Percentiles rank a stretch among this genome's conserved stretches.
These are phyloP conservation scores for Colletotrichum siamense DNA, from an alignment of 2,329 filamentous ascomycete species.

Conservation along the genomic window DNA sequence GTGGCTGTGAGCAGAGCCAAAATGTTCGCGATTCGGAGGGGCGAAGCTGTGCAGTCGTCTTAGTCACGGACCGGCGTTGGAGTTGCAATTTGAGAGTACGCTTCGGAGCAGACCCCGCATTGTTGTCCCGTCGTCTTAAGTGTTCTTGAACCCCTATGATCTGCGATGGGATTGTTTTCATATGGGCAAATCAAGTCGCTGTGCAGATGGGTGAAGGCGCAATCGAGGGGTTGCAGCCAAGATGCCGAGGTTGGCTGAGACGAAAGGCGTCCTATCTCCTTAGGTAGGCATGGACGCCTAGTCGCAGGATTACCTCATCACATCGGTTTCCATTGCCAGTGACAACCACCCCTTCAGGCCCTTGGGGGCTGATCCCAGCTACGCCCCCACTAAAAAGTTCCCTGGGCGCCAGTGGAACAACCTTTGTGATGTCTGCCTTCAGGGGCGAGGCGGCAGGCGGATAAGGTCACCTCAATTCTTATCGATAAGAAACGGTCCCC, in stretches of 20 bases:
- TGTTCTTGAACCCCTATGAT: neutral
- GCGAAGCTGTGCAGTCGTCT: neutral
- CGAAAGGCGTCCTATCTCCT: neutral
- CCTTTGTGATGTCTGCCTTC: neutral
- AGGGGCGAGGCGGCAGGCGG: neutral
- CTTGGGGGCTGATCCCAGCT: neutral
- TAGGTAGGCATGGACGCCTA: neutral
- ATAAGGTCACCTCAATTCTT: neutral
- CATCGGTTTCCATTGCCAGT: neutral
- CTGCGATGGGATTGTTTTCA: neutral
- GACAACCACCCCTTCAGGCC: neutral
- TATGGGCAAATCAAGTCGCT: neutral
- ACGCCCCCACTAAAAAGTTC: neutral
- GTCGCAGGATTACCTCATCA: neutral
- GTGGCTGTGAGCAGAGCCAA: neutral
- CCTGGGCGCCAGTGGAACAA: neutral
- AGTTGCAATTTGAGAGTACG: neutral
- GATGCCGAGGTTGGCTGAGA: conserved; percentile 8
- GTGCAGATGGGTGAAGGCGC: neutral
- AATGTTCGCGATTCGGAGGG: neutral
- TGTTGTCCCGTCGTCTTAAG: conserved; percentile 3
- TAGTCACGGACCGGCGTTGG: neutral
- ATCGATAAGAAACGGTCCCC: conserved; percentile 10
- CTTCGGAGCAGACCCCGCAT: neutral
- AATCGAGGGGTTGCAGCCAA: neutral